phyloP scores from a whole-genome alignment of 2,329 filamentous ascomycete genomes.

The Helicocarpus griseus region DNA sequence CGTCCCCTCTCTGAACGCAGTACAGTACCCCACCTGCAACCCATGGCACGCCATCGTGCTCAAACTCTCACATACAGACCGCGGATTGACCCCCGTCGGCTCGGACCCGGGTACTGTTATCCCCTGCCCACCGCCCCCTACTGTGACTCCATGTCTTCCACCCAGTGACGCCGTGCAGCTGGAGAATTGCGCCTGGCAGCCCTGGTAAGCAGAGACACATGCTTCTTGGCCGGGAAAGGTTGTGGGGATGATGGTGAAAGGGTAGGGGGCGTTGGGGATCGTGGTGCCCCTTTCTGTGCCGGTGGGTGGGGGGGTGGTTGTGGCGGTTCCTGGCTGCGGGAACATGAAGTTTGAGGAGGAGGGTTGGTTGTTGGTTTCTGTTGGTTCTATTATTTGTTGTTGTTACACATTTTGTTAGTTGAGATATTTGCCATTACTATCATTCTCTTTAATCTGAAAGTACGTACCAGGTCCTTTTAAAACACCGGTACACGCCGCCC shows the following conservation, averaged over 20 bases:
- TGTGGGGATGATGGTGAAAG: conserved; percentile 45
- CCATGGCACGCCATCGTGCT: conserved; percentile 41
- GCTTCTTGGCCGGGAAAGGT: conserved; percentile 41
- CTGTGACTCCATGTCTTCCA: conserved; percentile 43
- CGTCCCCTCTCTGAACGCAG: conserved; percentile 23
- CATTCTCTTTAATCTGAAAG: too few relatives aligned
- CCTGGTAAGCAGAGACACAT: conserved; percentile 46
- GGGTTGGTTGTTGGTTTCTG: conserved; percentile 12
- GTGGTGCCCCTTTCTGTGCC: conserved; percentile 28
- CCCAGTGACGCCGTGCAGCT: conserved; percentile 37
- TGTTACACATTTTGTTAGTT: not conserved
- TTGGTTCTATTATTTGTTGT: too few relatives aligned
- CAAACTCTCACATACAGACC: conserved; percentile 37
- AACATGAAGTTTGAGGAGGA: conserved; percentile 23
- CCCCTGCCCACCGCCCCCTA: conserved; percentile 40
- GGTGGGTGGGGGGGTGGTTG: conserved; percentile 17
- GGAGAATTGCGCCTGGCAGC: conserved; percentile 40
- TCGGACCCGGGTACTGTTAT: conserved; percentile 39
- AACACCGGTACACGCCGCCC: conserved; percentile 49
- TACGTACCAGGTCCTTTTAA: too few relatives aligned
- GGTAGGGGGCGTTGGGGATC: conserved; percentile 41
- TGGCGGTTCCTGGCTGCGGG: conserved; percentile 23
- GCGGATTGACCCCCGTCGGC: conserved; percentile 28
- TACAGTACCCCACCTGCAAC: conserved; percentile 39
- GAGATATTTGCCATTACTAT: not conserved